Evolutionary conservation across 2,329 filamentous ascomycete species (phyloP).

Genomic region (Xylariaceae sp.): DNA sequence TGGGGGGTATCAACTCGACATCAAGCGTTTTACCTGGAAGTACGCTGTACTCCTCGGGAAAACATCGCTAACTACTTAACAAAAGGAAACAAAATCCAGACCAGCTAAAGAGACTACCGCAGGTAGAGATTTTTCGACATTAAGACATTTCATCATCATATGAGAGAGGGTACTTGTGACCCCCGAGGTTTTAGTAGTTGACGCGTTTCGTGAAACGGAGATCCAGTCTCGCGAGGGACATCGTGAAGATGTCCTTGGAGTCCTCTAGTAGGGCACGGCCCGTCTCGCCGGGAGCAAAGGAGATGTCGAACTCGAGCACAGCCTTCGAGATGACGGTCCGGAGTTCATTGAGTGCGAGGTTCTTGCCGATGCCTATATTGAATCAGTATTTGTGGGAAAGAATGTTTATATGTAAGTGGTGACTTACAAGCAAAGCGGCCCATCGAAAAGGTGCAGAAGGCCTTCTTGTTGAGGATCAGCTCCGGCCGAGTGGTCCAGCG

Average conservation of each 20-base stretch:
- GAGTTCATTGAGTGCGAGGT: slow-evolving; percentile 19
- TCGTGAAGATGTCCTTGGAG: slow-evolving; percentile 17
- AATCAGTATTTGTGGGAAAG: neutral
- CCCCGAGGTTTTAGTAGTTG: neutral
- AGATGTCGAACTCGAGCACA: slow-evolving; percentile 19
- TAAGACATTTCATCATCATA: too few relatives aligned
- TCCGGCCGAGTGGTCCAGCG: slow-evolving; percentile 19
- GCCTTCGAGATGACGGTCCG: slow-evolving; percentile 17
- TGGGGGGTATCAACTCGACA: neutral
- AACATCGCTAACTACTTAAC: too few relatives aligned
- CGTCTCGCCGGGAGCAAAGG: slow-evolving; percentile 16
- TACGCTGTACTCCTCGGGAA: too few relatives aligned
- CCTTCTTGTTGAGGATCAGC: slow-evolving; percentile 15
- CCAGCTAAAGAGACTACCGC: too few relatives aligned
- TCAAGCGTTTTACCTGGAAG: neutral
- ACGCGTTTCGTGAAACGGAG: slow-evolving; percentile 14
- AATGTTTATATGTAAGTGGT: neutral
- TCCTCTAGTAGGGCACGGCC: slow-evolving; percentile 16
- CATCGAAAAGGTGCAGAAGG: slow-evolving; percentile 17
- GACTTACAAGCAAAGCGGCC: slow-evolving; percentile 21
- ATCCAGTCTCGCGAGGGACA: slow-evolving; percentile 14
- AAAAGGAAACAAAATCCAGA: too few relatives aligned
- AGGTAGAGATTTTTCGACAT: too few relatives aligned
- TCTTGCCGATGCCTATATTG: slow-evolving; percentile 18
- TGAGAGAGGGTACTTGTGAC: too few relatives aligned